Percentiles rank a stretch among this genome's conserved stretches.
Evolutionary conservation across 768 basidiomycete species (phyloP).

Genomic region (Leccinum ochraceum): DNA sequence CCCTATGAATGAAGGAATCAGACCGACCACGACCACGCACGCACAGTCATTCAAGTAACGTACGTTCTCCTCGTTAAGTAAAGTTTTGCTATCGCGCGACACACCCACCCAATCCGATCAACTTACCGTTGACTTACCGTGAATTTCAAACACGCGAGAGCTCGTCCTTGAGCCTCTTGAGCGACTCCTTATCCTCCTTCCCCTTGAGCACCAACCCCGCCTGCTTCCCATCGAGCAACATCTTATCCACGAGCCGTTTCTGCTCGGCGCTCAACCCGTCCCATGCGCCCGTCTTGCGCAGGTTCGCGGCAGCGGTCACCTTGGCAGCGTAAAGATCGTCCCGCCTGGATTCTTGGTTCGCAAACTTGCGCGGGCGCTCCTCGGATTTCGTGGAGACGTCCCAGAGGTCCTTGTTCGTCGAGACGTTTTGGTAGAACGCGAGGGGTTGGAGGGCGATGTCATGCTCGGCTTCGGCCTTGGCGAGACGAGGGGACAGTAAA

Average conservation of each 20-base stretch:
- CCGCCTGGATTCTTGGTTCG: slow-evolving; percentile 76
- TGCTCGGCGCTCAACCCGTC: slow-evolving; percentile 67
- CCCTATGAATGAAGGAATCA: slow-evolving; percentile 42
- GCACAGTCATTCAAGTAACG: slow-evolving; percentile 8
- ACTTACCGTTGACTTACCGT: slow-evolving; percentile 14
- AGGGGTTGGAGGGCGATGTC: slow-evolving; percentile 40
- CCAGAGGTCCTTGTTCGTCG: slow-evolving; percentile 66
- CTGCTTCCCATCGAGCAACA: slow-evolving; percentile 74
- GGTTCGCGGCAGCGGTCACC: slow-evolving; percentile 64
- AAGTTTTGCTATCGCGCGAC: slow-evolving; percentile 46
- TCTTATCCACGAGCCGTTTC: slow-evolving; percentile 73
- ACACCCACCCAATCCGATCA: not conserved
- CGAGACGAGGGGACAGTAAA: too few species aligned
- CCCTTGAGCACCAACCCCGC: slow-evolving; percentile 73
- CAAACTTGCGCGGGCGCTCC: slow-evolving; percentile 62
- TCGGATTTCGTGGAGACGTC: slow-evolving; percentile 78
- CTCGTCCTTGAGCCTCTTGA: slow-evolving; percentile 70
- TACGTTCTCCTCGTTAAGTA: slow-evolving; percentile 84
- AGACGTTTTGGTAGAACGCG: slow-evolving; percentile 80
- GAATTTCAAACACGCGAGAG: slow-evolving; percentile 74
- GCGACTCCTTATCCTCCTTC: slow-evolving; percentile 50
- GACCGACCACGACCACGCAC: not conserved
- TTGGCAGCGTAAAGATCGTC: slow-evolving; percentile 76
- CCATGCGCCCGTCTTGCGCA: slow-evolving; percentile 60
- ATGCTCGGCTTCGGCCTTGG: slow-evolving; percentile 49